Base-by-base conservation (phyloP, 2,329 filamentous ascomycete species). In the Pestalotiopsis sp. region DNA sequence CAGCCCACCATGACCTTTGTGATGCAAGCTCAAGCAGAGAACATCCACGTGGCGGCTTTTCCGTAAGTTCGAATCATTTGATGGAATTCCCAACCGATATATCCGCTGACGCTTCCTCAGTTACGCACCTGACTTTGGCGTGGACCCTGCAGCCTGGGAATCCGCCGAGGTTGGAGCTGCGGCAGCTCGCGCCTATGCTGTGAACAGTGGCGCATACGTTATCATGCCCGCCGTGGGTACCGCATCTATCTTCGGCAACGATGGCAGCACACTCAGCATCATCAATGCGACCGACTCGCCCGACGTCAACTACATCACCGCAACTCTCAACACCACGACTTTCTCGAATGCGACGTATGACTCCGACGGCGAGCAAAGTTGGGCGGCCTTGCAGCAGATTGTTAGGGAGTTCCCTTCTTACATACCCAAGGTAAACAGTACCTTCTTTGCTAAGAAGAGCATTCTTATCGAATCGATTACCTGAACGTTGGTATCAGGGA, bases 231-330 rank as follows among this genome's bases (percentile, higher is more conserved):
- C 17, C 5, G 31, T 62, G 4, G 59, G 59, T 12, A 62, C 59
- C 14, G 59, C 59, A 5, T 13, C 59, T 36, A 62, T 62, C 31
- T 62, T 62, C 59, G 31, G 27, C 12, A 20, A 17, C 38, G 59
- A n/a, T 36, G 59, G 25, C 27, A n/a, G 31, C n/a, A 61, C 4
- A 4, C 20, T 60, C 12, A 62, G 17, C 12, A 20, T 62, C 13
- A 62, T 62, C 31, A 62, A 62, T 7, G 59, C 59, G n/a, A 62
- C 59, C 36, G 59, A 62, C 11, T 40, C 59, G 27, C 59, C 59
- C 17, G 27, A 62, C 3, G 14, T 62, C 14, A n/a, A 20, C 17
- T 62, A 62, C 31, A 62, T 62, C 31, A 62, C 59, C 4, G 59
- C 59, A 7, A n/a, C 59, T 7, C 12, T 62, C 31, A 41, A 62